Conservation (phyloP, 805 yeast genomes). For the Teunomyces kruisii region DNA sequence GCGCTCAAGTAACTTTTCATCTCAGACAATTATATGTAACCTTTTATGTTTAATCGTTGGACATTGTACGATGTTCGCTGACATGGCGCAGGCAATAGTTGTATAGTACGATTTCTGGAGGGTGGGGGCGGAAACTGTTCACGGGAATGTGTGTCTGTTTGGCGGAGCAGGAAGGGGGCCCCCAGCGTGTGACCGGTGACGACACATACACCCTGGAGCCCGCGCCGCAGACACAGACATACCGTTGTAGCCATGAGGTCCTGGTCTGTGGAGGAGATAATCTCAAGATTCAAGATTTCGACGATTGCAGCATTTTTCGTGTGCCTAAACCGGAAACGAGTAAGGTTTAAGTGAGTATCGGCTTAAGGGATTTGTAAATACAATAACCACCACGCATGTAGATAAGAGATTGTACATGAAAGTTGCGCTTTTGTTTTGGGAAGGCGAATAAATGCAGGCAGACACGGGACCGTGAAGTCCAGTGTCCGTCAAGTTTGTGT, state of each 20-base stretch:
- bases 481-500: too few species aligned
- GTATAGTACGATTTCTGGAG: background rate
- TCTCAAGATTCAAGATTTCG: constrained; percentile 5
- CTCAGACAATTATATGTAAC: background rate
- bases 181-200: too few species aligned
- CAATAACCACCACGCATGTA: background rate
- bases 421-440: constrained; percentile 2
- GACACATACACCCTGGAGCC: too few species aligned
- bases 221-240: too few species aligned
- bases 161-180: too few species aligned
- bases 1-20: background rate
- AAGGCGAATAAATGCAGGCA: too few species aligned
- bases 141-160: too few species aligned
- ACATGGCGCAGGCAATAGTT: background rate
- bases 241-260: too few species aligned
- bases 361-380: constrained; percentile 1
- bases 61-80: background rate
- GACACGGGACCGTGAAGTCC: too few species aligned
- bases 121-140: too few species aligned
- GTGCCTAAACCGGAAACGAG: background rate
- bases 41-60: background rate
- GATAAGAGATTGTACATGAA: background rate
- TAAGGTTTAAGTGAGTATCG: constrained; percentile 2
- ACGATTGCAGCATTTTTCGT: background rate
- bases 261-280: background rate